phyloP scores from a whole-genome alignment of 108 stramenopile species.

The Epithemia pelagica region DNA sequence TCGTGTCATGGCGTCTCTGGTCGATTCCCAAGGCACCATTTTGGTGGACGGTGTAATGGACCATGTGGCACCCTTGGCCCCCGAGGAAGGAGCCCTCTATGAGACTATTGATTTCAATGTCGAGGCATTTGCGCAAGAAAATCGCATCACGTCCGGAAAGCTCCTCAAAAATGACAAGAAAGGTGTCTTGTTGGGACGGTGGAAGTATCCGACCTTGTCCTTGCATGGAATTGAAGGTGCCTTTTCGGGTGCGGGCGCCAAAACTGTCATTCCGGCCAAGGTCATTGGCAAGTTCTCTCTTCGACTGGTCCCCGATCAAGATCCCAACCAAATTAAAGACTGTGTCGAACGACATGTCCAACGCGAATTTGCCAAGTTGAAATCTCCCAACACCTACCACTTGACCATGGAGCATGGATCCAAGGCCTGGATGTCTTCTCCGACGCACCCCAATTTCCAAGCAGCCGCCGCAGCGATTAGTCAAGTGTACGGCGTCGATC shows the following conservation, averaged over 20 bases:
- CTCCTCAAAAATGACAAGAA: constrained; percentile 58
- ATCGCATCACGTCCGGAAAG: constrained; percentile 44
- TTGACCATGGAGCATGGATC: constrained; percentile 60
- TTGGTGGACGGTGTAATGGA: constrained; percentile 71
- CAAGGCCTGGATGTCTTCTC: constrained; percentile 64
- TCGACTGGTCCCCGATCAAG: constrained; percentile 76
- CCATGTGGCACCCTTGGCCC: constrained; percentile 58
- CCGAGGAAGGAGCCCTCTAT: constrained; percentile 64
- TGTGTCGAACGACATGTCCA: constrained; percentile 47
- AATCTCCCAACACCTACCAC: constrained; percentile 59
- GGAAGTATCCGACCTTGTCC: constrained; percentile 80
- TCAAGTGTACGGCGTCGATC: constrained; percentile 50
- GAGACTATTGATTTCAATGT: constrained; percentile 67
- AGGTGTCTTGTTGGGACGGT: constrained; percentile 64
- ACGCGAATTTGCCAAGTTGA: constrained; percentile 43
- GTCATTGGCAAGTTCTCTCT: constrained; percentile 79
- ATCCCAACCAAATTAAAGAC: constrained; percentile 51
- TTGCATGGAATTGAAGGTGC: constrained; percentile 85
- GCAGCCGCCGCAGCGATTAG: constrained; percentile 68
- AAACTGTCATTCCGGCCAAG: constrained; percentile 76
- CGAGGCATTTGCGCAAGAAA: constrained; percentile 53
- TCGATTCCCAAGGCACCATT: constrained; percentile 64
- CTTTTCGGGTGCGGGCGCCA: constrained; percentile 69
- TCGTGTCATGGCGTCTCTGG: constrained; percentile 57
- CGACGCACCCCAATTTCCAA: constrained; percentile 75